These are phyloP conservation scores for Physcomitrellopsis africana DNA, from an alignment of 225 moss, liverwort and hornwort species.

Conservation along the genomic window DNA sequence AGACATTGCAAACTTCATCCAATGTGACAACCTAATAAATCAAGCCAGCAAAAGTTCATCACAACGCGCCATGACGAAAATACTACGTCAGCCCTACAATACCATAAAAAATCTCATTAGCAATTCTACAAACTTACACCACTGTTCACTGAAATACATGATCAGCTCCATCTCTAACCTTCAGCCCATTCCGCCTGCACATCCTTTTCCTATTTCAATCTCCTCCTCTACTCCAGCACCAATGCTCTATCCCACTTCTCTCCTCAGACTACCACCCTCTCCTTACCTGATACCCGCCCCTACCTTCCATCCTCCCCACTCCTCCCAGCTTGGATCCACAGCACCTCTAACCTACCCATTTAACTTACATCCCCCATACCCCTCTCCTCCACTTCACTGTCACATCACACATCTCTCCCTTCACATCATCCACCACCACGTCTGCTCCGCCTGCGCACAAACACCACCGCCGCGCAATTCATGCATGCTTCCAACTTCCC, in stretches of 20 bases:
- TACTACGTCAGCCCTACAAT: constrained; percentile 1
- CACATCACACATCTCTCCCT: neutral
- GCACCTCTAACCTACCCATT: constrained; percentile 20
- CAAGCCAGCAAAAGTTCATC: too few species aligned
- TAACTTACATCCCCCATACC: constrained; percentile 18
- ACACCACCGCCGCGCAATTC: neutral
- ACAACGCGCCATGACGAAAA: neutral
- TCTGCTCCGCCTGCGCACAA: neutral
- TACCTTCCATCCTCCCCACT: neutral
- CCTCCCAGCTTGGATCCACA: constrained; percentile 4
- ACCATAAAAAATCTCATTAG: neutral
- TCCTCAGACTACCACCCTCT: constrained; percentile 21
- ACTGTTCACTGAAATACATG: constrained; percentile 3
- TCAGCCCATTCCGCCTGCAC: neutral
- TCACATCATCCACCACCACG: constrained; percentile 1
- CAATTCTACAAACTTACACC: constrained; percentile 10
- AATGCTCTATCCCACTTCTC: neutral
- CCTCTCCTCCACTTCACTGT: constrained; percentile 9
- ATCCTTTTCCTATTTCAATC: constrained; percentile 9
- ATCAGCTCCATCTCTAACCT: constrained; percentile 12
- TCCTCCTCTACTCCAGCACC: constrained; percentile 3
- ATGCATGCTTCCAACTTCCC: constrained; percentile 16
- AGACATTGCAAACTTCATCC: too few species aligned
- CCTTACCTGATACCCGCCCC: constrained; percentile 3
- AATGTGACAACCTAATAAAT: too few species aligned